Evolutionary conservation across 2,329 filamentous ascomycete genomes (phyloP).

Genomic region (Colletotrichum trifolii): DNA sequence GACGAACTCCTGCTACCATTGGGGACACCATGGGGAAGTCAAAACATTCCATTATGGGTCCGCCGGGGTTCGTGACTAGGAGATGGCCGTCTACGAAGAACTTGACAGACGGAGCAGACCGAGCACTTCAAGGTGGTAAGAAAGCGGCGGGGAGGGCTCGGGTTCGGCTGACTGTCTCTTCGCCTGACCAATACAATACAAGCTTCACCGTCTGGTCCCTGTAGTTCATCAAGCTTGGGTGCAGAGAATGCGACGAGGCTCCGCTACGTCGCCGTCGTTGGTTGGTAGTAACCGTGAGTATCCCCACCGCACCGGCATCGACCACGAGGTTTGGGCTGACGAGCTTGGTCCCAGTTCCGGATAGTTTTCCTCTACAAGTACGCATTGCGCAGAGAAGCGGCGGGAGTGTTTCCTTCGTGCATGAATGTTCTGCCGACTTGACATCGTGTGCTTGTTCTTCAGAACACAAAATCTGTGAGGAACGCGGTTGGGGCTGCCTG

Average conservation of each 20-base stretch:
- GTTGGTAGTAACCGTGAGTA: not conserved
- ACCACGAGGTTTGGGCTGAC: no score
- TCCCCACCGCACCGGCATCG: not conserved
- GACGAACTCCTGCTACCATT: not conserved
- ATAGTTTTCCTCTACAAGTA: no score
- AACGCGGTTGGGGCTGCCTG: not conserved
- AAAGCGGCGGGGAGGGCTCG: slow-evolving; percentile 2
- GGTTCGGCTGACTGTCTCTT: no score
- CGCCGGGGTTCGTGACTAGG: slow-evolving; percentile 17
- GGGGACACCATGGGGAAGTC: slow-evolving; percentile 18
- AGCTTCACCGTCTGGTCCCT: no score
- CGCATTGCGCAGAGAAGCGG: no score
- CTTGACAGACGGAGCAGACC: slow-evolving; percentile 6
- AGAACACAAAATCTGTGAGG: no score
- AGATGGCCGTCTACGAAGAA: not conserved
- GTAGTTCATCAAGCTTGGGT: no score
- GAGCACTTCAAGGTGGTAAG: not conserved
- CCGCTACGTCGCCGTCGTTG: not conserved
- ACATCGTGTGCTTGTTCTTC: no score
- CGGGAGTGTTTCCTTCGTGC: no score
- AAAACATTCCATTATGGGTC: slow-evolving; percentile 20
- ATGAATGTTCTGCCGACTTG: no score
- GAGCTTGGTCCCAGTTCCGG: no score
- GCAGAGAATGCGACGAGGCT: not conserved
- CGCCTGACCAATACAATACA: not conserved